phyloP scores from a whole-genome alignment of 2,329 filamentous ascomycete genomes.

The Scortechinia acanthostroma region DNA sequence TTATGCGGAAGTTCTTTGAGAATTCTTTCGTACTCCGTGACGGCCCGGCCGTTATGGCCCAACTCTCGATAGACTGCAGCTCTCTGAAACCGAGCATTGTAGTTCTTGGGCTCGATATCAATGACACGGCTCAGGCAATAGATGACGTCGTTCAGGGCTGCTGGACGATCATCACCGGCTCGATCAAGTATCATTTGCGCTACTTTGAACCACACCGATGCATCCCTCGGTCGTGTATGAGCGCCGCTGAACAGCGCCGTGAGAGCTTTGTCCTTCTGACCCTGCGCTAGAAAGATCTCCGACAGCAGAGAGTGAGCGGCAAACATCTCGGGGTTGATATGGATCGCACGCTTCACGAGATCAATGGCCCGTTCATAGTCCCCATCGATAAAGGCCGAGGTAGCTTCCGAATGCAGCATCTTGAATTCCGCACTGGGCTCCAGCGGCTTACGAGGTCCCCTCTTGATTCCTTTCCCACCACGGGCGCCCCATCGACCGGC shows the following conservation, averaged over 20 bases:
- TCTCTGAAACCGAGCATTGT: slow-evolving; percentile 51
- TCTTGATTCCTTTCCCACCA: slow-evolving; percentile 6
- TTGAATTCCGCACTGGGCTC: slow-evolving; percentile 70
- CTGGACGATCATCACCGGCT: slow-evolving; percentile 32
- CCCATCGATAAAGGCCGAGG: slow-evolving; percentile 56
- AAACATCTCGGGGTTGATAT: slow-evolving; percentile 61
- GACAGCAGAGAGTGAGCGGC: slow-evolving; percentile 58
- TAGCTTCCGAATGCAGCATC: slow-evolving; percentile 57
- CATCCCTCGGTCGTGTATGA: slow-evolving; percentile 53
- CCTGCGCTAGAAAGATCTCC: slow-evolving; percentile 52
- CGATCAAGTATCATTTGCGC: slow-evolving; percentile 46
- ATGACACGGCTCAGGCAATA: slow-evolving; percentile 54
- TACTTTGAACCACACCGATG: slow-evolving; percentile 48
- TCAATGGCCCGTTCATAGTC: slow-evolving; percentile 53
- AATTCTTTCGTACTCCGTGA: slow-evolving; percentile 46
- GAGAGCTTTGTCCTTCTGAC: slow-evolving; percentile 46
- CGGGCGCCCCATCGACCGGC: slow-evolving; percentile 1
- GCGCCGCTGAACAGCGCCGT: slow-evolving; percentile 55
- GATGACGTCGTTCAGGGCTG: slow-evolving; percentile 41
- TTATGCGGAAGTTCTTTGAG: slow-evolving; percentile 43
- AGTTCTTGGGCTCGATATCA: slow-evolving; percentile 44
- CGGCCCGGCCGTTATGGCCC: slow-evolving; percentile 42
- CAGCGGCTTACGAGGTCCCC: slow-evolving; percentile 43
- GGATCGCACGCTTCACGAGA: slow-evolving; percentile 54
- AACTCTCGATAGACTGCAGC: slow-evolving; percentile 48